Evolutionary conservation across 108 stramenopile genomes (phyloP).

Genomic region (Cyclotella kingstonii): DNA sequence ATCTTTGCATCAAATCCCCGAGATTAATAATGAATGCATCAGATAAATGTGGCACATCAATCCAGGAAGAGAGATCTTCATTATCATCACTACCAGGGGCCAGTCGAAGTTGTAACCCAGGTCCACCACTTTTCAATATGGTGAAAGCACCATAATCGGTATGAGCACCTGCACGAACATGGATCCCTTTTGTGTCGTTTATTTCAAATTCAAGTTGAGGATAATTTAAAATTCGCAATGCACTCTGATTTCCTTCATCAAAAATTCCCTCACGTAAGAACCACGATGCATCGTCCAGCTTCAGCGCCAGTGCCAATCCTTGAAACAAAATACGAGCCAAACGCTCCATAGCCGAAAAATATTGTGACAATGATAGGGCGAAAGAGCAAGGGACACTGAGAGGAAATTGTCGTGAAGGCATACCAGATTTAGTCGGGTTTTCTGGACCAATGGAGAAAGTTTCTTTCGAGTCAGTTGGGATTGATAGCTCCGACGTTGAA

Average conservation of each 20-base stretch:
- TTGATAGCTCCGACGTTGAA: not conserved
- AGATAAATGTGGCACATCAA: slow-evolving; percentile 57
- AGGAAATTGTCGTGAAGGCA: slow-evolving; percentile 71
- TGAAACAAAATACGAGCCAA: slow-evolving; percentile 54
- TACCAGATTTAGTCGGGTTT: slow-evolving; percentile 50
- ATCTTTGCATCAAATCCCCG: slow-evolving; percentile 89
- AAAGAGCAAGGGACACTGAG: slow-evolving; percentile 31
- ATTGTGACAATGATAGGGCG: slow-evolving; percentile 38
- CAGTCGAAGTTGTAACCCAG: slow-evolving; percentile 60
- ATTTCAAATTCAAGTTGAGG: slow-evolving; percentile 33
- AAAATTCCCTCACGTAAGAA: slow-evolving; percentile 43
- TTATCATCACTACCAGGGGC: slow-evolving; percentile 22
- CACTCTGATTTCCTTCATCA: slow-evolving; percentile 72
- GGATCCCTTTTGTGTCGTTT: slow-evolving; percentile 8
- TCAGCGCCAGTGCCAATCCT: slow-evolving; percentile 72
- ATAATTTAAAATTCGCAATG: slow-evolving; percentile 80
- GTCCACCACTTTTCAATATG: slow-evolving; percentile 65
- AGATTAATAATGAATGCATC: slow-evolving; percentile 82
- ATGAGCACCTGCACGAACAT: slow-evolving; percentile 70
- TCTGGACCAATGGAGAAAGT: slow-evolving; percentile 80
- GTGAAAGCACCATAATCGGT: slow-evolving; percentile 89
- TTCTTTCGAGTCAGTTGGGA: slow-evolving; percentile 70
- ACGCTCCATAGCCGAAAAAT: slow-evolving; percentile 70
- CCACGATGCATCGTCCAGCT: slow-evolving; percentile 30
- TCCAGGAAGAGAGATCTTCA: slow-evolving; percentile 43